Evolutionary conservation across 2,329 filamentous ascomycete species (phyloP).

Genomic region (Endoconidiophora laricicola): DNA sequence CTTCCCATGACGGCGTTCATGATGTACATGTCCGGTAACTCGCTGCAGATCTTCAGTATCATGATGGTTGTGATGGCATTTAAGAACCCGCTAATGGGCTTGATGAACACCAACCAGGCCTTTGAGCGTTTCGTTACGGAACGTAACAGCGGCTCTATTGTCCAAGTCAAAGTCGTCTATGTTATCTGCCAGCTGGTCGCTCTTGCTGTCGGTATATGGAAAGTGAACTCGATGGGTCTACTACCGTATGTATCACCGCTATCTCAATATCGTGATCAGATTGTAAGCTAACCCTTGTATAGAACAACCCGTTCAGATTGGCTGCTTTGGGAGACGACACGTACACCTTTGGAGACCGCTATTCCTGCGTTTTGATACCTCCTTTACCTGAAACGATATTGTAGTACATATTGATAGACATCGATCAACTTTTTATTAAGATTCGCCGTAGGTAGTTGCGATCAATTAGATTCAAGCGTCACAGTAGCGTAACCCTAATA

Average conservation of each 20-base stretch:
- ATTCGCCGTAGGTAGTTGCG: too few species aligned
- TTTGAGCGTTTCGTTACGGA: constrained; percentile 84
- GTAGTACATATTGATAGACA: too few species aligned
- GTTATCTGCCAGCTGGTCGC: constrained; percentile 74
- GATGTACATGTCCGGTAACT: constrained; percentile 99
- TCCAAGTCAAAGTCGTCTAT: constrained; percentile 77
- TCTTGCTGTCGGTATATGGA: constrained; percentile 79
- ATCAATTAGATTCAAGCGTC: too few species aligned
- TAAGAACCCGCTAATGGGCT: constrained; percentile 80
- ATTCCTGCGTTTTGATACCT: constrained; percentile 34
- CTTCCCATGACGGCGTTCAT: constrained; percentile 97
- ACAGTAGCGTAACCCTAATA: too few species aligned
- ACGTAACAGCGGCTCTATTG: constrained; percentile 52
- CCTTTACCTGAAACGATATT: too few species aligned
- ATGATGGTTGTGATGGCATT: constrained; percentile 99
- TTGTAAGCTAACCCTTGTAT: constrained; percentile 12
- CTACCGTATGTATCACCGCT: constrained; percentile 50
- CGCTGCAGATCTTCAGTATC: constrained; percentile 95
- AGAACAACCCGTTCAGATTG: constrained; percentile 93
- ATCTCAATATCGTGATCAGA: neutral
- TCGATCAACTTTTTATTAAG: too few species aligned
- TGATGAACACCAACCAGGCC: constrained; percentile 68
- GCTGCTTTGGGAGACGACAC: constrained; percentile 82
- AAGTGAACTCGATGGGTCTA: constrained; percentile 90
- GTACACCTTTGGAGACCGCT: constrained; percentile 50